Evolutionary conservation across 768 basidiomycete genomes (phyloP).

Genomic region (Butyriboletus loyo): DNA sequence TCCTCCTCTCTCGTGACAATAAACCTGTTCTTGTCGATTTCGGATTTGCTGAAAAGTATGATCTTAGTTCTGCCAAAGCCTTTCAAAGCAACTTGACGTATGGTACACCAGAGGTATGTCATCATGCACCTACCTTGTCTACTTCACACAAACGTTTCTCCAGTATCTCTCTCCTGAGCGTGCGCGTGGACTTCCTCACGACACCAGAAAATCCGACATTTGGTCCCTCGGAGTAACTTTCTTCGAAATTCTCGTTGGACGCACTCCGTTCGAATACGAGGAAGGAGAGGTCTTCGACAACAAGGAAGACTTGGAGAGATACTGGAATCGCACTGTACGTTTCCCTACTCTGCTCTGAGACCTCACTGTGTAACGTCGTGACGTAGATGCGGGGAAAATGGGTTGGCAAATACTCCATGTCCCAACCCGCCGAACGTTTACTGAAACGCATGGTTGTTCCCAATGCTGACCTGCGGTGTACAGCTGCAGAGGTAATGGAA

Average conservation of each 20-base stretch:
- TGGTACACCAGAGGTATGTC: constrained; percentile 83
- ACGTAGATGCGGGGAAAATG: constrained; percentile 73
- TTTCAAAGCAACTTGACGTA: constrained; percentile 83
- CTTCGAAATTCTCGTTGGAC: constrained; percentile 89
- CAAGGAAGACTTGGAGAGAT: constrained; percentile 78
- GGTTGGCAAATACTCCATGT: constrained; percentile 69
- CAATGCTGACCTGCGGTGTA: constrained; percentile 78
- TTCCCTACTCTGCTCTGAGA: background rate
- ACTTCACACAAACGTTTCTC: background rate
- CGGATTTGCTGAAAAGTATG: constrained; percentile 91
- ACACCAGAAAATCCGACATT: constrained; percentile 88
- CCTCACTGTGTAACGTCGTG: background rate
- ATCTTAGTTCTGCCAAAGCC: constrained; percentile 55
- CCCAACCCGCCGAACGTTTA: constrained; percentile 59
- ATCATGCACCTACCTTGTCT: background rate
- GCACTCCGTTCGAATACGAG: constrained; percentile 87
- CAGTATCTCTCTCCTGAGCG: constrained; percentile 93
- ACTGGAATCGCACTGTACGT: constrained; percentile 80
- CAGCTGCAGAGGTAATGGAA: constrained; percentile 57
- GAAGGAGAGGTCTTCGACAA: constrained; percentile 77
- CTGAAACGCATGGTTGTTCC: constrained; percentile 77
- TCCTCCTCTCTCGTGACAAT: constrained; percentile 74
- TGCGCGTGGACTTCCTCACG: constrained; percentile 83
- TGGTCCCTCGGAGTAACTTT: constrained; percentile 89
- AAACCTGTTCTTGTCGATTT: constrained; percentile 93